phyloP scores from a whole-genome alignment of 2,329 filamentous ascomycete genomes.

The Aspergillus flavus region DNA sequence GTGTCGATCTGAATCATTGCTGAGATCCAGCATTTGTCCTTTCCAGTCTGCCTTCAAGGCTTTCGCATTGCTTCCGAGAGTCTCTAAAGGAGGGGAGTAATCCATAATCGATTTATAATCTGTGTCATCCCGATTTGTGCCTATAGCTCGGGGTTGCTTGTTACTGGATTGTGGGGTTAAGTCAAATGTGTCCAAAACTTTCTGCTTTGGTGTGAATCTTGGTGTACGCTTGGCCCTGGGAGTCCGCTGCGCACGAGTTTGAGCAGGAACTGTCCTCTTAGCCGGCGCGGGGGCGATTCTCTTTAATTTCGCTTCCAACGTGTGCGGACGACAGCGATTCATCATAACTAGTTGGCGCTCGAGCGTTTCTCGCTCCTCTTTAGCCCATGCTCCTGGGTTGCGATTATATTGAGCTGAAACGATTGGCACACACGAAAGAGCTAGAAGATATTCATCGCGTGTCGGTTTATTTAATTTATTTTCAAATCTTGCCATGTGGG shows the following conservation, averaged over 20 bases:
- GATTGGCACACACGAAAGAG: constrained; percentile 47
- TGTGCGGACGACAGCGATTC: constrained; percentile 39
- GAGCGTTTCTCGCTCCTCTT: constrained; percentile 43
- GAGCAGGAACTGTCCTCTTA: constrained; percentile 30
- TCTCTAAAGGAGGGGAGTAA: constrained; percentile 69
- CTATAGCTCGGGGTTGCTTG: constrained; percentile 48
- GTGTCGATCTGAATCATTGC: constrained; percentile 67
- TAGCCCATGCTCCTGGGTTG: constrained; percentile 47
- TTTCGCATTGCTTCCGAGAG: constrained; percentile 68
- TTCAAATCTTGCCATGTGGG: constrained; percentile 45
- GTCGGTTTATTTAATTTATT: constrained; percentile 47
- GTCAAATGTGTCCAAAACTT: constrained; percentile 41
- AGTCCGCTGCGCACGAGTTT: constrained; percentile 34
- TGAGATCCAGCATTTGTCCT: constrained; percentile 75
- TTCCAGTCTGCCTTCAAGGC: constrained; percentile 86
- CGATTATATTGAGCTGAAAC: constrained; percentile 47
- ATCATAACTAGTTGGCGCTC: constrained; percentile 46
- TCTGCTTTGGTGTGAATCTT: constrained; percentile 45
- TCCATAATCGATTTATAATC: constrained; percentile 74
- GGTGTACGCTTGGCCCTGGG: constrained; percentile 43
- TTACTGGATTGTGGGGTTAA: constrained; percentile 33
- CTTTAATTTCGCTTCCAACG: constrained; percentile 38
- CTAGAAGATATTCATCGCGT: constrained; percentile 47
- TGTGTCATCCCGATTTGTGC: constrained; percentile 76
- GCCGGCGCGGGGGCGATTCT: constrained; percentile 44